Evolutionary conservation across 1,284 basidiomycete genomes (phyloP), one percentile per base, ranked within the genome.

Genomic region (Melampsora larici-populina): DNA sequence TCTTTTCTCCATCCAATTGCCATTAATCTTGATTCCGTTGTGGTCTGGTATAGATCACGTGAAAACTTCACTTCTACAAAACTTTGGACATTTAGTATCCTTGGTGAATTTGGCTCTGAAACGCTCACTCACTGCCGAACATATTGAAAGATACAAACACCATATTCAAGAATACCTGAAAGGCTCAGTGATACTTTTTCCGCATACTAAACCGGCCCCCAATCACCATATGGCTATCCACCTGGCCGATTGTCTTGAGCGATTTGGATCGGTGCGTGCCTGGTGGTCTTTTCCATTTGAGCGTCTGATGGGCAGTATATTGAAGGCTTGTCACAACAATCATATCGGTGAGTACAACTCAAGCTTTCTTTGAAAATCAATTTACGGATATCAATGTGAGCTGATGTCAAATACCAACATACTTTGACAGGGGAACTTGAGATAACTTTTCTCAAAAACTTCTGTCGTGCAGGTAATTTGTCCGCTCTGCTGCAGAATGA

Each of bases 201-300:
- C 46, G 1, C n/a, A 76, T 2, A 4, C 21, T 48, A 15, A 58
- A 36, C 40, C 62, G 31, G 73, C 73, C 8, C 70, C 70, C 31
- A 72, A 72, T 48, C 70, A 72, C 26, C 70, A 72, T 46, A 63
- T 72, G 58, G 29, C 70, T 13, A 72, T 72, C 15, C 70, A 71
- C 58, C 33, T 71, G 7, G 70, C 55, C 18, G 70, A 71, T 6
- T 71, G 55, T 26, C 13, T 71, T 2, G 43, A 70, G n/a, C 11
- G 29, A 21, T 70, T 70, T 70, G 67, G 67, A 26, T 48, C 67
- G 4, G 48, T 51, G 26, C 15, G 40, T 6, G 15, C 67, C 15
- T 70, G 48, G 43, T 70, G 67, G 67, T 70, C 67, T 6, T 70
- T 70, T 33, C 67, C 67, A 13, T 21, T 70, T 15, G 48, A 55